Conservation (phyloP, 108 stramenopile genomes). For the Aurantiochytrium sp. region DNA sequence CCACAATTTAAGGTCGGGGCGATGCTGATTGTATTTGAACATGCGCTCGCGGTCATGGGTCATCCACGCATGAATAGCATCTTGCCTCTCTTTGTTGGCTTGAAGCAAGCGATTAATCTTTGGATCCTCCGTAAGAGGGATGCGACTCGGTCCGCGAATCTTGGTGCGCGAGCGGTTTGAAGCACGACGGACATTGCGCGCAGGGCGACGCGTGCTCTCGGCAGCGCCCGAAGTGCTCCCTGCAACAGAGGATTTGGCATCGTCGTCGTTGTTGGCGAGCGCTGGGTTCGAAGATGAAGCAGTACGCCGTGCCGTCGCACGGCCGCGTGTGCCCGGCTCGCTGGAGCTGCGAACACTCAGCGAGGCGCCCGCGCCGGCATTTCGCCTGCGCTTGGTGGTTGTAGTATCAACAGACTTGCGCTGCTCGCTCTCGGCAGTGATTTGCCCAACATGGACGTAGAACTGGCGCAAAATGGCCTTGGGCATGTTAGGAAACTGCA, state of each 20-base stretch:
- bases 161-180: not conserved
- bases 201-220: not conserved
- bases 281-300: not conserved
- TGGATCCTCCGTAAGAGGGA: not conserved
- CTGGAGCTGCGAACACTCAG: not conserved
- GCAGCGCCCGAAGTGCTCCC: not conserved
- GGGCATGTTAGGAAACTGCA: not conserved
- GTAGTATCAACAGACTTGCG: not conserved
- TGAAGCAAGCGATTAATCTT: not conserved
- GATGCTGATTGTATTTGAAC: slow-evolving; percentile 9
- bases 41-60: not conserved
- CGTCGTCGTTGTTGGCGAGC: not conserved
- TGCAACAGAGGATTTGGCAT: not conserved
- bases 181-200: not conserved
- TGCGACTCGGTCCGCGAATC: not conserved
- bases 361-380: not conserved
- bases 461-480: not conserved
- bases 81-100: not conserved
- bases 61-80: not conserved
- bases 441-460: not conserved
- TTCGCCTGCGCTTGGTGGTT: not conserved
- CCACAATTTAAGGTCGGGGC: not conserved
- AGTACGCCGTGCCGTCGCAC: not conserved
- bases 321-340: not conserved
- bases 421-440: not conserved